Evolutionary conservation across 345 rosid genomes (phyloP), one percentile per base, ranked within the genome.

Genomic region (Citrus maxima): DNA sequence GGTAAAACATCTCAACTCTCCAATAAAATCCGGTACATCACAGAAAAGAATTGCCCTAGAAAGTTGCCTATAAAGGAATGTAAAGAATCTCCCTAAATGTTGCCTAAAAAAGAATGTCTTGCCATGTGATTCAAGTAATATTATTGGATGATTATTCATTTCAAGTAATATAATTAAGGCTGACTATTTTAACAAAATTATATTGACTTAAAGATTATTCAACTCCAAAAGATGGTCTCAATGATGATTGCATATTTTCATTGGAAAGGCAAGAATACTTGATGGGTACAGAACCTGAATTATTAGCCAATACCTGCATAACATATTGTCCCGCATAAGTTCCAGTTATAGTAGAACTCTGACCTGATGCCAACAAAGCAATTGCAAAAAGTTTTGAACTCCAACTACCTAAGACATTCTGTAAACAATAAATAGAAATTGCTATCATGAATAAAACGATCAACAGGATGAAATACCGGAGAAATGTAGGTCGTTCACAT

Each of bases 291-390:
- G 4, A 28, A 62, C 37, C 58, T 2, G 37, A 34, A 74, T 77
- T 16, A 19, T 64, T 61, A 21, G 10, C 25, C 66, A 63, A 32
- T 86, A 95, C 98, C 97, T 90, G 95, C 98, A 91, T 95, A 37
- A 95, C 97, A 84, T 95, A 95, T 78, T 95, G 99, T 76, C 98
- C 99, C 27, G 98, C 99, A 84, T 94, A 95, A 51, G 98, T 95
- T 82, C 99, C 99, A 1, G 99, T 95, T 77, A 95, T 93, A 6
- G 99, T 95, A 32, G 99, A 95, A 84, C 99, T 95, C 82, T 94
- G 99, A 63, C 99, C 99, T 0, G 98, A 95, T 67, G 97, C 98
- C 76, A 95, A 90, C 80, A 95, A 86, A 10, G 98, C 99, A 70
- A 95, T 72, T 22, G 95, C 98, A 69, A 96, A 96, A 75, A 94